A percentile compares a stretch with the other conserved stretches of the same genome.
phyloP scores from a whole-genome alignment of 805 yeast genomes.

The Pichia eremophila region DNA sequence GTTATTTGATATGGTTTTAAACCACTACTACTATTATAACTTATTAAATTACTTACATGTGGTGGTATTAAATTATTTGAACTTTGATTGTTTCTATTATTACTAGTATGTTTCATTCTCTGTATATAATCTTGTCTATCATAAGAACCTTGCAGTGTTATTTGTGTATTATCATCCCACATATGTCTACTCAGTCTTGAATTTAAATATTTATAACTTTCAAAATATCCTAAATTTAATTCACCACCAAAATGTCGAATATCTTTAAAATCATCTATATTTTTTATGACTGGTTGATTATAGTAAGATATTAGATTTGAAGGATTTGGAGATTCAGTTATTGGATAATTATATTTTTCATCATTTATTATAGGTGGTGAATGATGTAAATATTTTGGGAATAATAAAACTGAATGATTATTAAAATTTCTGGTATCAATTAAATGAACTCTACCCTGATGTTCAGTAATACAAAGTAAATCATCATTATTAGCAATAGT shows the following conservation, averaged over 20 bases:
- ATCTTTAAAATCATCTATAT: constrained; percentile 23
- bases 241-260: constrained; percentile 10
- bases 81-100: too few species aligned
- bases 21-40: neutral
- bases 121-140: constrained; percentile 5
- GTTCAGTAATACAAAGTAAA: constrained; percentile 68
- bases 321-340: neutral
- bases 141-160: constrained; percentile 1
- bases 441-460: constrained; percentile 78
- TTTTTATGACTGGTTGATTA: constrained; percentile 22
- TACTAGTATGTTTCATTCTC: too few species aligned
- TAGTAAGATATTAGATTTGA: constrained; percentile 1
- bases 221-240: constrained; percentile 5
- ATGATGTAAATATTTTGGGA: constrained; percentile 34
- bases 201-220: constrained; percentile 4
- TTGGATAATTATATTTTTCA: constrained; percentile 3
- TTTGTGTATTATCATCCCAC: neutral
- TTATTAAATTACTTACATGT: neutral
- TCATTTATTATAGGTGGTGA: neutral
- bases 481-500: constrained; percentile 65
- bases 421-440: constrained; percentile 66
- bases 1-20: neutral
- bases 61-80: neutral
- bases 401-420: constrained; percentile 66
- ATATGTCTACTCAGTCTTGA: neutral